A percentile compares a stretch with the other conserved stretches of the same genome.
Evolutionary conservation across 176 grass and related monocot species (phyloP).

Genomic region (Eragrostis nindensis): DNA sequence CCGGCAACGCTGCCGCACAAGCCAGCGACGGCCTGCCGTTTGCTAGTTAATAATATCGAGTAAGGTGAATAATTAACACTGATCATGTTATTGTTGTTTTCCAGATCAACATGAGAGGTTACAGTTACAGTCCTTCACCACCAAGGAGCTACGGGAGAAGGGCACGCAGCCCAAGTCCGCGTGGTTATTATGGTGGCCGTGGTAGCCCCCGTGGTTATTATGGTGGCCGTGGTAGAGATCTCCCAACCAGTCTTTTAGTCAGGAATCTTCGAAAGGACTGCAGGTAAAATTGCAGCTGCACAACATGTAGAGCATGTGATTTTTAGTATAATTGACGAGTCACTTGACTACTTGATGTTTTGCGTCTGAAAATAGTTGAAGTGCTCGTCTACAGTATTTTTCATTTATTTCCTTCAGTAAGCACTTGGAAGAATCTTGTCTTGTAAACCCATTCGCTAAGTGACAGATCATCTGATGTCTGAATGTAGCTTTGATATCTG

Average conservation of each 20-base stretch:
- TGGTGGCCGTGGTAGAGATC: slow-evolving; percentile 65
- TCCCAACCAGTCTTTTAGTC: slow-evolving; percentile 92
- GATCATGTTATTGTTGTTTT: background rate
- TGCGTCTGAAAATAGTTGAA: background rate
- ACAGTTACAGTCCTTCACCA: slow-evolving; percentile 86
- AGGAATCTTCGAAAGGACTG: slow-evolving; percentile 86
- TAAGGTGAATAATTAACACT: background rate
- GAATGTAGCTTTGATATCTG: background rate
- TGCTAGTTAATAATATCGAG: background rate
- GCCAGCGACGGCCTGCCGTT: too few species aligned
- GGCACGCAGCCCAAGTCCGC: slow-evolving; percentile 68
- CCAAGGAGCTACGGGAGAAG: slow-evolving; percentile 80
- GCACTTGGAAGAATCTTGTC: background rate
- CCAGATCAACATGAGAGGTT: slow-evolving; percentile 67
- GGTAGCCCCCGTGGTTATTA: slow-evolving; percentile 62
- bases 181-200: slow-evolving; percentile 52
- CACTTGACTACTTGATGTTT: background rate
- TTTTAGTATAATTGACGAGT: background rate
- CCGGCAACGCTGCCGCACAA: too few species aligned
- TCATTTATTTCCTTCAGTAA: background rate
- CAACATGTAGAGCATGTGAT: background rate
- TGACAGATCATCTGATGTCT: background rate
- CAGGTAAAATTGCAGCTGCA: slow-evolving; percentile 30
- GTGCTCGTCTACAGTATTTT: background rate
- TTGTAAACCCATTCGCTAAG: background rate